Evolutionary conservation across 1,284 basidiomycete genomes (phyloP), one percentile per base, ranked within the genome.

Genomic region (Filobasidium uniguttulatum): DNA sequence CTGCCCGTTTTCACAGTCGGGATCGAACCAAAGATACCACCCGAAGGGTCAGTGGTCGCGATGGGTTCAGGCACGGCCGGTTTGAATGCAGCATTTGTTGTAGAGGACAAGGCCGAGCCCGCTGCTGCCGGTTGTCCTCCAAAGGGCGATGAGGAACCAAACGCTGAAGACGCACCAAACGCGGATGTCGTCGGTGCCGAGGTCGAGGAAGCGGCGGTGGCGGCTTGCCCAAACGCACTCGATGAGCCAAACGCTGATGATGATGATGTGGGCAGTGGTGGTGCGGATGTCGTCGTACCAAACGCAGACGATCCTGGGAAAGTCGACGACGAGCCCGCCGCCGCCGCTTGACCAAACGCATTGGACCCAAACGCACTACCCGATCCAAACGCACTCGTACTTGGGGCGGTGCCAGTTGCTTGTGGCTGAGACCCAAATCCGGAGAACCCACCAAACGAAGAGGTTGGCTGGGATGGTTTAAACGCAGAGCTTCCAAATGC

Each of bases 171-270:
- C 19, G 36, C 15, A 23, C 25, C 26, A 15, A 31, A 31, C 12
- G 55, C 31, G 10, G 54, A 22, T 17, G 51, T 38, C 8, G 26
- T 17, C 17, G 38, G 14, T 8, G 54, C 35, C 17, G 51, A 34
- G 31, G 33, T 12, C 25, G 30, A 35, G 28, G 43, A 26, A 46
- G 23, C 52, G 50, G 19, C 50, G 49, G 57, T 7, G 81, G 82
- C 23, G 83, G 67, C 36, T 76, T 62, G 33, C 53, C 62, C 57
- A 80, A 80, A 63, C 80, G 83, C 52, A 73, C 74, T 57, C 76
- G 75, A 44, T 67, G 57, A 14, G 10, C 56, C 59, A 47, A 63
- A 62, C 5, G 60, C 55, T n/a, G 53, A 48, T 12, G 49, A 36
- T 15, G 51, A 10, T 25, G 43, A 14, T 38, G 50, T 31, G 48